A percentile compares a stretch with the other conserved stretches of the same genome.
Conservation (phyloP, 2,329 filamentous ascomycete genomes). For the Aphanocladium album region DNA sequence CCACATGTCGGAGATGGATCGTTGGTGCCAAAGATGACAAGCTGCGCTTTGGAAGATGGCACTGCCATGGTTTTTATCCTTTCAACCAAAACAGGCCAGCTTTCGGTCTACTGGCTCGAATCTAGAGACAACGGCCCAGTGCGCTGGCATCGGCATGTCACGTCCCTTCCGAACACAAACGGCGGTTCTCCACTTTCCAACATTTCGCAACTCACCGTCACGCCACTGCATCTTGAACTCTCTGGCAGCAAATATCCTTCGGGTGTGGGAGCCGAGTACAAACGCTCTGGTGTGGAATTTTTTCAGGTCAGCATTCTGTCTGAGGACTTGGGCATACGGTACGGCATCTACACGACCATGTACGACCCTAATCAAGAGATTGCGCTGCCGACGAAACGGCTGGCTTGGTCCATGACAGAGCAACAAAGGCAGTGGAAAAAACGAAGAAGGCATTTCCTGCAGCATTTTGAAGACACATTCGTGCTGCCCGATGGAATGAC, state of each 20-base stretch:
- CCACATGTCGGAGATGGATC: background rate
- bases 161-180: constrained; percentile 21
- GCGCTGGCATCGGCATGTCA: constrained; percentile 34
- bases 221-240: constrained; percentile 21
- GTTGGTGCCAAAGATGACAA: constrained; percentile 22
- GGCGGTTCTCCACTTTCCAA: constrained; percentile 3
- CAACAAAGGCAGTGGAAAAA: constrained; percentile 24
- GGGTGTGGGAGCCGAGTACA: constrained; percentile 27
- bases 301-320: constrained; percentile 43
- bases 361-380: constrained; percentile 22
- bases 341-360: constrained; percentile 30
- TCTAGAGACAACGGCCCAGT: constrained; percentile 21
- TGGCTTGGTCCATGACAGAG: constrained; percentile 22
- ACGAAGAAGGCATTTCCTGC: constrained; percentile 24
- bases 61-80: constrained; percentile 29
- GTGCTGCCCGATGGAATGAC: constrained; percentile 33
- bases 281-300: constrained; percentile 33
- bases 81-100: constrained; percentile 26
- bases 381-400: constrained; percentile 23
- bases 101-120: constrained; percentile 33
- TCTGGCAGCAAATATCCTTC: constrained; percentile 6
- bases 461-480: constrained; percentile 27
- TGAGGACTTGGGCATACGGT: constrained; percentile 38
- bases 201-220: constrained; percentile 25
- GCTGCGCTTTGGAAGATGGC: constrained; percentile 17